Conservation (phyloP, 768 basidiomycete species). For the Psilocybe azurescens region DNA sequence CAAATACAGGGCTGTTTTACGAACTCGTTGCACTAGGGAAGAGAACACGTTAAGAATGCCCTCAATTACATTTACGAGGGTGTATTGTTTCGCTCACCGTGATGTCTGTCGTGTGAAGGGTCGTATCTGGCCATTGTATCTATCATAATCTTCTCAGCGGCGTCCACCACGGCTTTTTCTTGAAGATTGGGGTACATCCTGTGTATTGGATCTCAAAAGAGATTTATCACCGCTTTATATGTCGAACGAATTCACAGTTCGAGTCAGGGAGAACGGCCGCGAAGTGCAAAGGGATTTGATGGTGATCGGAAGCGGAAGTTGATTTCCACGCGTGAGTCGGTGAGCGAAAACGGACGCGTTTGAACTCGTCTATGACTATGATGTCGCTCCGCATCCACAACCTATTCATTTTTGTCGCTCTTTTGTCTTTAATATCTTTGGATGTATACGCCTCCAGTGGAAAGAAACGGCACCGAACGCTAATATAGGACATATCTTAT, state of each 20-base stretch:
- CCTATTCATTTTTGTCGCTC: conserved; percentile 43
- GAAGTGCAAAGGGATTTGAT: not conserved
- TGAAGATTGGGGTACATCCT: conserved; percentile 55
- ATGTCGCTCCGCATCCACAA: conserved; percentile 34
- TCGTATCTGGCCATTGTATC: conserved; percentile 80
- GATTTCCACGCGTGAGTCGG: conserved; percentile 22
- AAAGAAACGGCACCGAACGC: conserved; percentile 8
- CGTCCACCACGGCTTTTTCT: conserved; percentile 57
- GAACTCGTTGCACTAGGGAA: conserved; percentile 75
- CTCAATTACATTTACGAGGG: not conserved
- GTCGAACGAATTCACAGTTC: not conserved
- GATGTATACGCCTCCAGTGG: conserved; percentile 20
- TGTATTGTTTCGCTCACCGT: conserved; percentile 54
- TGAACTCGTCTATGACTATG: conserved; percentile 20
- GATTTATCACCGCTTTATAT: not conserved
- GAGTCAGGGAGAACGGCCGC: not conserved
- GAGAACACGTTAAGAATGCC: not conserved
- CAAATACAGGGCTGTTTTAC: conserved; percentile 74
- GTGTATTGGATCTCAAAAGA: conserved; percentile 11
- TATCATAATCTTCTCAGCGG: conserved; percentile 72
- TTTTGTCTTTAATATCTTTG: conserved; percentile 40
- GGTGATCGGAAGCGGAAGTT: conserved; percentile 23
- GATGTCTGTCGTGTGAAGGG: conserved; percentile 80
- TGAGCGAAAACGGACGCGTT: conserved; percentile 4
- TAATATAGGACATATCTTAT: conserved; percentile 19